These are phyloP conservation scores for Coemansia sp. DNA, from an alignment of 192 early-diverging fungal genomes.

Conservation along the genomic window DNA sequence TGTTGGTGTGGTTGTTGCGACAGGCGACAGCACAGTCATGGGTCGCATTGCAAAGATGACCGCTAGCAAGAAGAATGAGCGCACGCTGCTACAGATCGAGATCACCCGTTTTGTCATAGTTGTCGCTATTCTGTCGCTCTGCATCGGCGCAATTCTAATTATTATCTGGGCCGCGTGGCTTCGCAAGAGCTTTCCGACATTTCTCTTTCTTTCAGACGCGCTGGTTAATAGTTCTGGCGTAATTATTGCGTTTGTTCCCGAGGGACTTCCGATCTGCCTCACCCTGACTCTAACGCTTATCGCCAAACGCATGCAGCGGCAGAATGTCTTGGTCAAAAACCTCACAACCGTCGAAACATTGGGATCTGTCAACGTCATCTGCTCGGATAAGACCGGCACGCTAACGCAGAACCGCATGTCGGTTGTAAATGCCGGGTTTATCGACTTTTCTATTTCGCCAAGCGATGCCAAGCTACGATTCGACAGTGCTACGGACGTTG, in stretches of 20 bases:
- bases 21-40: slow-evolving; percentile 74
- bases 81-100: slow-evolving; percentile 63
- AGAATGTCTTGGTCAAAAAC: slow-evolving; percentile 73
- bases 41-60: slow-evolving; percentile 69
- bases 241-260: slow-evolving; percentile 75
- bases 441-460: too few relatives aligned
- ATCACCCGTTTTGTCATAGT: slow-evolving; percentile 78
- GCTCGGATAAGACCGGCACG: slow-evolving; percentile 92
- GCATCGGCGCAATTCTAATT: slow-evolving; percentile 52
- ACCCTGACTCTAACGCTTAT: slow-evolving; percentile 74
- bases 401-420: slow-evolving; percentile 79
- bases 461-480: slow-evolving; percentile 29
- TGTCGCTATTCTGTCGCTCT: slow-evolving; percentile 57
- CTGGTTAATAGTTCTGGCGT: slow-evolving; percentile 61
- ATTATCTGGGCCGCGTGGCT: slow-evolving; percentile 61
- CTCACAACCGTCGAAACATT: slow-evolving; percentile 88
- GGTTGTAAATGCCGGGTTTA: slow-evolving; percentile 30
- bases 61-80: slow-evolving; percentile 12
- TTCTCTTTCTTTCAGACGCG: slow-evolving; percentile 52
- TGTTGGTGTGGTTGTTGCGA: slow-evolving; percentile 71
- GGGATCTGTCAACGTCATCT: slow-evolving; percentile 70
- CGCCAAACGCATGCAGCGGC: slow-evolving; percentile 69
- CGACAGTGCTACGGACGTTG: neutral
- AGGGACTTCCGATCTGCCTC: slow-evolving; percentile 77
- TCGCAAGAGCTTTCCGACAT: slow-evolving; percentile 55